A percentile compares a stretch with the other conserved stretches of the same genome.
Evolutionary conservation across 139 green algal species (phyloP).

Genomic region (Picochlorum sp.): DNA sequence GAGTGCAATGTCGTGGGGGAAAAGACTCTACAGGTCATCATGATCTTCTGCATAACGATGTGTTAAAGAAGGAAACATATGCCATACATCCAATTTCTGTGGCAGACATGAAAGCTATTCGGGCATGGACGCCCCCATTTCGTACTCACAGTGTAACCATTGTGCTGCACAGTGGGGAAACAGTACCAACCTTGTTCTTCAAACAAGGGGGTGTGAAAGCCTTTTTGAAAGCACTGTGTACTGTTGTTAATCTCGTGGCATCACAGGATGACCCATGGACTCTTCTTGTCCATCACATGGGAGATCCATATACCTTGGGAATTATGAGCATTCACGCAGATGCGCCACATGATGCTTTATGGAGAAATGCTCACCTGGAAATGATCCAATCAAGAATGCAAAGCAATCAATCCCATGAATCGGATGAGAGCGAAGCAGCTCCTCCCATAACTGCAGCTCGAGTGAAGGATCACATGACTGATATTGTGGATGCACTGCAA

Average conservation of each 20-base stretch:
- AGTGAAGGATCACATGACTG: not conserved
- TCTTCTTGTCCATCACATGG: conserved; percentile 52
- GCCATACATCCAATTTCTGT: not conserved
- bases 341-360: not conserved
- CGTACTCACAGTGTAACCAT: conserved; percentile 60
- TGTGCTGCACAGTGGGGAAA: conserved; percentile 63
- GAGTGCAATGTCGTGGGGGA: too few species aligned
- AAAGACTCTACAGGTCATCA: too few species aligned
- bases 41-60: too few species aligned
- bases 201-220: conserved; percentile 47
- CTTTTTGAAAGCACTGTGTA: conserved; percentile 28
- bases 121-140: conserved; percentile 54
- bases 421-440: too few species aligned
- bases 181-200: conserved; percentile 73
- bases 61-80: not conserved
- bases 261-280: conserved; percentile 45
- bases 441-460: too few species aligned
- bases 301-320: conserved; percentile 14
- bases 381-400: too few species aligned
- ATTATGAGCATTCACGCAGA: conserved; percentile 2
- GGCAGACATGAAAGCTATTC: conserved; percentile 62
- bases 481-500: not conserved
- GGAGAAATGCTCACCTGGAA: too few species aligned
- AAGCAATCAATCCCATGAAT: too few species aligned
- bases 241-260: conserved; percentile 51